Base-by-base conservation (phyloP, 805 yeast genomes). In the Starmera caribaea region DNA sequence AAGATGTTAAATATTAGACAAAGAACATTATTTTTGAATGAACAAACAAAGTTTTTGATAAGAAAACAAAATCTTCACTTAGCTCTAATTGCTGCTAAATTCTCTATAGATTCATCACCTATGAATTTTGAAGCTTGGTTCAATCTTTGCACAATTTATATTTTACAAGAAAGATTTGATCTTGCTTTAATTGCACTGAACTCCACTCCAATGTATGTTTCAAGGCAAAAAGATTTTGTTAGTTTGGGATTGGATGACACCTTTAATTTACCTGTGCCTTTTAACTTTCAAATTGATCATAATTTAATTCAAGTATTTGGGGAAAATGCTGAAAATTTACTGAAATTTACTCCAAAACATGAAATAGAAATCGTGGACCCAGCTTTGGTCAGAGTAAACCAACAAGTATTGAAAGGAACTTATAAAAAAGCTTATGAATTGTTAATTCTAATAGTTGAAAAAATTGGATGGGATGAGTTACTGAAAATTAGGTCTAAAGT, bases 391-490 rank as follows among this genome's bases (percentile, higher is more conserved):
- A 61, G 71, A 36, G 65, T 78, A 38, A 76, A 77, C 13, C 76
- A 73, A 10, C 66, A 75, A 0, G 54, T 59, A 15, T 56, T 78
- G 24, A 66, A 70, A 34, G 73, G 78, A 5, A 74, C 84, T 1
- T 74, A 75, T 44, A 60, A 63, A 27, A 62, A 61, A 39, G 85
- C 84, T 1, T 90, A 86, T 56, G 80, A 79, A 34, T 59, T 88
- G 41, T 59, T 90, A 41, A 77, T 94, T 5, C 66, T 76, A 8
- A 71, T 92, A 46, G 76, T 79, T 3, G 71, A 79, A 15, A 61
- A 69, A 17, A 65, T 79, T 32, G 96, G 96, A 4, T 90, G 98
- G 98, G 86, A 85, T 48, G 74, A 71, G 30, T 58, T 87, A 30
- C 67, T 89, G 47, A 65, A 67, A 41, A 53, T 79, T 31, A 74